Percentiles rank a stretch among this genome's conserved stretches.
Conservation (phyloP, 192 early-diverging fungal species). For the Umbelopsis sp. region DNA sequence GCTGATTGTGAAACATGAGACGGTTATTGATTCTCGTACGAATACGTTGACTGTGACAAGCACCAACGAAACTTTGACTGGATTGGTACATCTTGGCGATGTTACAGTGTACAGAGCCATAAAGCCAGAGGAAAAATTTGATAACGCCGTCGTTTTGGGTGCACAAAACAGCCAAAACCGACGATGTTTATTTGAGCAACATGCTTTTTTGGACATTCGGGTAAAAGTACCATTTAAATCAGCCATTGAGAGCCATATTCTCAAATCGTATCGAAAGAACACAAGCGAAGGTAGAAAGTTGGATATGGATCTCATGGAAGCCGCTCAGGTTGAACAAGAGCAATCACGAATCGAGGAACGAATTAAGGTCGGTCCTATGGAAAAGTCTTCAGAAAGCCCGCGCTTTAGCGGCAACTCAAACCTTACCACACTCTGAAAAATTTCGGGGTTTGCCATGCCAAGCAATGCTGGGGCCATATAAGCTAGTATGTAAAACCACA, state of each 20-base stretch:
- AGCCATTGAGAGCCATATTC: slow-evolving; percentile 13
- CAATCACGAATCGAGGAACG: not conserved
- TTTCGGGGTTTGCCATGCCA: not conserved
- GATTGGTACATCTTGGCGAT: slow-evolving; percentile 14
- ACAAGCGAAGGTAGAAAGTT: slow-evolving; percentile 16
- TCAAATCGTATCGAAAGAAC: slow-evolving; percentile 19
- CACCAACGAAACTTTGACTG: slow-evolving; percentile 17
- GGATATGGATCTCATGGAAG: slow-evolving; percentile 20
- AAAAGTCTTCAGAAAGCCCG: not conserved
- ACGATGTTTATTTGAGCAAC: slow-evolving; percentile 20
- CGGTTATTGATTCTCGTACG: slow-evolving; percentile 17
- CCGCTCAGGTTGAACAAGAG: not conserved
- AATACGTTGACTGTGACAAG: not conserved
- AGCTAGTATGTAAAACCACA: too few species aligned
- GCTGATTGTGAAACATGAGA: slow-evolving; percentile 16
- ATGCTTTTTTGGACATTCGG: slow-evolving; percentile 20
- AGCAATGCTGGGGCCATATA: slow-evolving; percentile 2
- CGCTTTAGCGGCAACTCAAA: not conserved
- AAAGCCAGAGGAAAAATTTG: slow-evolving; percentile 1
- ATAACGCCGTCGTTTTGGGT: not conserved
- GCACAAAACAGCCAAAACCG: not conserved
- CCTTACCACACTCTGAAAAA: not conserved
- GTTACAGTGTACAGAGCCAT: slow-evolving; percentile 14
- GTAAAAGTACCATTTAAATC: slow-evolving; percentile 19
- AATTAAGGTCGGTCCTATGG: not conserved